phyloP scores from a whole-genome alignment of 108 stramenopile species.

The Discostella pseudostelligera region DNA sequence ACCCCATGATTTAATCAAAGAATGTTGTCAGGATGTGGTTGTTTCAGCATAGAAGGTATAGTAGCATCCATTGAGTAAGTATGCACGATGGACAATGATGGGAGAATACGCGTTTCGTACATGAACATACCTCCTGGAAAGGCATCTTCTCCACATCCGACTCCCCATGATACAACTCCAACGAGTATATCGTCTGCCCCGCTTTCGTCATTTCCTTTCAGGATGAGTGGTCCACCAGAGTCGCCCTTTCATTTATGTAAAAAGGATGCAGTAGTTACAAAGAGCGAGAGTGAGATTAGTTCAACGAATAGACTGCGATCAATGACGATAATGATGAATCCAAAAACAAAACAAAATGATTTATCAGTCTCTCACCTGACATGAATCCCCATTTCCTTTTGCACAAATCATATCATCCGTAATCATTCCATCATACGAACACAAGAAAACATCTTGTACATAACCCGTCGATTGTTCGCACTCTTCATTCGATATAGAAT shows the following conservation, averaged over 20 bases:
- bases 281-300: not conserved
- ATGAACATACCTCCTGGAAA: slow-evolving; percentile 10
- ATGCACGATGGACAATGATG: no score
- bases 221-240: slow-evolving; percentile 25
- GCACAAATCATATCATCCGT: slow-evolving; percentile 47
- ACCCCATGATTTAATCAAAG: no score
- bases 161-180: slow-evolving; percentile 47
- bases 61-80: no score
- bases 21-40: no score
- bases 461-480: slow-evolving; percentile 24
- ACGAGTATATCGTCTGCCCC: slow-evolving; percentile 40
- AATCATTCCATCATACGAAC: slow-evolving; percentile 13
- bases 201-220: slow-evolving; percentile 11
- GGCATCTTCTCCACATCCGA: not conserved
- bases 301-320: no score
- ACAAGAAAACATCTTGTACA: no score
- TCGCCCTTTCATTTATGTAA: slow-evolving; percentile 36
- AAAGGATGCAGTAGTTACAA: not conserved
- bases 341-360: no score
- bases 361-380: slow-evolving; percentile 2
- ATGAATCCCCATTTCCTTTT: slow-evolving; percentile 9
- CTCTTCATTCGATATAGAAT: slow-evolving; percentile 21
- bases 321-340: no score
- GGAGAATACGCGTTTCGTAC: no score
- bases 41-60: no score